Evolutionary conservation across 2,329 filamentous ascomycete species (phyloP), one percentile per base, ranked within the genome.

Genomic region (Colletotrichum somersetense): DNA sequence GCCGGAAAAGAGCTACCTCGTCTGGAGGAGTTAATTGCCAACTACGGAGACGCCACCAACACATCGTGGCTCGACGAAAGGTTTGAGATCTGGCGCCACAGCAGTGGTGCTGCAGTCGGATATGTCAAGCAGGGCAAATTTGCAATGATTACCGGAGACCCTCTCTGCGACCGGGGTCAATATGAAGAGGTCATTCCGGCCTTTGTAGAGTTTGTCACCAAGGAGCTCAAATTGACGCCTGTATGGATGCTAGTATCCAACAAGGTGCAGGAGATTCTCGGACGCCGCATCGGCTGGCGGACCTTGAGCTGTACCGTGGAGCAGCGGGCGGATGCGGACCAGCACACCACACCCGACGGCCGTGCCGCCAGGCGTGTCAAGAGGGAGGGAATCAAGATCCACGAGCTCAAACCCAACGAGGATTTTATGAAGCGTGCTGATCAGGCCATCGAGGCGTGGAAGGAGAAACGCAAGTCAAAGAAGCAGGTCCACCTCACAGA

Each of bases 41-140:
- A 98, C 81, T 98, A 98, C 76, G 95, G 95, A 74, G 95, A 98
- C 81, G 94, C 95, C 2, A 95, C 94, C 61, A 97, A 97, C 78
- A 98, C 95, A 0, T 96, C 94, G 0, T 98, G 95, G 94, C 89
- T 96, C 10, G 95, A 98, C 80, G 93, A 95, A 8, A 91, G 94
- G 8, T 97, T 95, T 80, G 88, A 93, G 78, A 91, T 97, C 70
- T 98, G 94, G 94, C 91, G 95, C 40, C 94, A 97, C 78, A 83
- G 88, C 30, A 96, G 93, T 2, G 95, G 95, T 61, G 95, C 95
- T 0, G 95, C 95, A 6, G 88, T 97, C 44, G 93, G 94, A 14
- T 98, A 93, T 78, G 93, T 96, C 2, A 89, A 90, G 57, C 90
- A 92, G 75, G 90, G 88, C 30, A 92, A 92, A 75, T 95, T 93